Evolutionary conservation across 768 basidiomycete species (phyloP), one percentile per base, ranked within the genome.

Genomic region (Tulasnella sp.): DNA sequence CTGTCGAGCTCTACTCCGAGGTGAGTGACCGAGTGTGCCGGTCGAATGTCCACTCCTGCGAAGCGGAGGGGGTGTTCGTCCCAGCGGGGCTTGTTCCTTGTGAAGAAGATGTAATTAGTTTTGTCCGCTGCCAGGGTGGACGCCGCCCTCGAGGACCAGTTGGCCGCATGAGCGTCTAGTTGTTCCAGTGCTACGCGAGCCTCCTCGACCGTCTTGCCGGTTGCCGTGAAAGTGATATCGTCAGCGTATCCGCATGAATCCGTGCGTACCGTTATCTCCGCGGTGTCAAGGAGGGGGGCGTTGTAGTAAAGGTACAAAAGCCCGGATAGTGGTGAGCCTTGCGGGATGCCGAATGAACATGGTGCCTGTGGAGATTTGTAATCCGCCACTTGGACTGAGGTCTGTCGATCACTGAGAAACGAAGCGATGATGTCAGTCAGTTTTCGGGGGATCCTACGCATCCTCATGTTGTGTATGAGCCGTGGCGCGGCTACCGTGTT

Each of bases 291-390:
- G 70, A 80, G 80, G 29, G 35, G n/a, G 46, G 80, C 77, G 40
- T 78, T 80, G 55, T 81, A 81, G 77, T 80, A 80, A 37, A 80
- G 55, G 74, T 81, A 81, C 23, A 81, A 75, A 44, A 79, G 67
- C 9, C 70, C 70, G 10, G 80, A 81, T 46, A 81, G 80, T 0
- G 80, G 80, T 2, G 73, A 80, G 23, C 80, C 80, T 72, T 81
- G 80, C 10, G 77, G 73, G 72, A 78, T 78, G 42, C 80, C 80
- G 32, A 55, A 35, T 10, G 40, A 5, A 10, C 40, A 40, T 40
- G 40, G 40, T n/a, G n/a, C n/a, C n/a, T n/a, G n/a, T n/a, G n/a
- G n/a, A n/a, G n/a, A n/a, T n/a, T n/a, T n/a, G n/a, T n/a, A n/a
- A n/a, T n/a, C n/a, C n/a, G n/a, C n/a, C n/a, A n/a, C n/a, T 40